Percentiles rank a stretch among this genome's conserved stretches.
Conservation (phyloP, 2,329 filamentous ascomycete species). For the Trichoderma sp. region DNA sequence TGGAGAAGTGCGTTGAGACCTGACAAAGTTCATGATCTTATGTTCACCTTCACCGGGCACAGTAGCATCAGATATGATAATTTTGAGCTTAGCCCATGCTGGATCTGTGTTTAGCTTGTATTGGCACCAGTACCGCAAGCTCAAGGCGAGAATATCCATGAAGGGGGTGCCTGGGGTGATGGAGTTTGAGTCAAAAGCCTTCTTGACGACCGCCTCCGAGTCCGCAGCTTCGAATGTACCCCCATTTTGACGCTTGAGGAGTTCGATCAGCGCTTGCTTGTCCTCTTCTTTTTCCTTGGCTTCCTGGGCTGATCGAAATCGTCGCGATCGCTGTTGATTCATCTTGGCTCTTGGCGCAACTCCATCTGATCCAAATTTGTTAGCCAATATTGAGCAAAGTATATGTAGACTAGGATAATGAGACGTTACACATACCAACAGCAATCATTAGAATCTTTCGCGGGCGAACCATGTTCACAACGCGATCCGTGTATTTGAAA, state of each 20-base stretch:
- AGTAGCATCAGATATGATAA: constrained; percentile 98
- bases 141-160: constrained; percentile 92
- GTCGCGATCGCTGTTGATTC: constrained; percentile 97
- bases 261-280: constrained; percentile 82
- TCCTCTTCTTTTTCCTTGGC: constrained; percentile 92
- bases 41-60: constrained; percentile 98
- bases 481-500: constrained; percentile 97
- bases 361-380: constrained; percentile 65
- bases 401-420: too few species aligned
- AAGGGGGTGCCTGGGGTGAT: constrained; percentile 98
- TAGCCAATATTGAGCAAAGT: not conserved
- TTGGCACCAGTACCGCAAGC: constrained; percentile 92
- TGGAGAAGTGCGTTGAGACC: constrained; percentile 86
- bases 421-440: constrained; percentile 66
- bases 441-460: constrained; percentile 97
- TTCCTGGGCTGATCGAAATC: constrained; percentile 92
- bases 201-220: constrained; percentile 69
- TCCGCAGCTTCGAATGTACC: constrained; percentile 65
- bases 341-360: constrained; percentile 98
- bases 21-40: constrained; percentile 98
- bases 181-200: constrained; percentile 85
- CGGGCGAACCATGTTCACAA: constrained; percentile 97
- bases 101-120: constrained; percentile 98
- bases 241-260: constrained; percentile 78
- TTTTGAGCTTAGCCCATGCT: constrained; percentile 91